A percentile compares a stretch with the other conserved stretches of the same genome.
These are phyloP conservation scores for Calvatia gigantea DNA, from an alignment of 768 basidiomycete genomes.

Conservation along the genomic window DNA sequence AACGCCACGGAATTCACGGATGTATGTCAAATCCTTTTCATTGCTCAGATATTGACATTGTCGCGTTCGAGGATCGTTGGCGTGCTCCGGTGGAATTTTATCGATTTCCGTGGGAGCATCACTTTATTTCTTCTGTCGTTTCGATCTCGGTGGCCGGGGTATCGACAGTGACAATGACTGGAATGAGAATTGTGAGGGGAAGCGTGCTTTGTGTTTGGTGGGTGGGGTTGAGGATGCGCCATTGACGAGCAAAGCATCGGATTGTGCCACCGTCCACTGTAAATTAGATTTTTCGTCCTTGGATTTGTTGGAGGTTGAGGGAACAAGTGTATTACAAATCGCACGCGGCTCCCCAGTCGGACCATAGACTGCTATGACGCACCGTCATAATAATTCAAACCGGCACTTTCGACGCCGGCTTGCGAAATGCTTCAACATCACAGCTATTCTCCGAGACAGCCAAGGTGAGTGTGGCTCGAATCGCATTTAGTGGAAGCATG, in stretches of 20 bases:
- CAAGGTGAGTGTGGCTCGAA: too few relatives aligned
- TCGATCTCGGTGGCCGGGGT: constrained; percentile 10
- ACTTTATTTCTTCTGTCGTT: constrained; percentile 12
- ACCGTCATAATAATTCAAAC: neutral
- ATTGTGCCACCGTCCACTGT: constrained; percentile 76
- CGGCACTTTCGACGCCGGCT: neutral
- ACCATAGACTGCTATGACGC: constrained; percentile 29
- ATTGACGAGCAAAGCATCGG: constrained; percentile 56
- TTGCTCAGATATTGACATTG: constrained; percentile 75
- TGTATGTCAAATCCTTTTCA: constrained; percentile 69
- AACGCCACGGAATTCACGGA: constrained; percentile 70
- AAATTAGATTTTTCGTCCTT: constrained; percentile 47
- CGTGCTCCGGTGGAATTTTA: constrained; percentile 8
- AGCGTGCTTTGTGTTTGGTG: constrained; percentile 14
- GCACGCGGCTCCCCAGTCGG: constrained; percentile 61
- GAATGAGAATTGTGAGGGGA: neutral
- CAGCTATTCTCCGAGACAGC: too few relatives aligned
- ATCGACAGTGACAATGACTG: neutral
- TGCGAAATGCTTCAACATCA: too few relatives aligned
- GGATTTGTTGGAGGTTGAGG: constrained; percentile 25
- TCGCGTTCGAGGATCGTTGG: constrained; percentile 46
- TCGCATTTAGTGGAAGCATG: too few relatives aligned
- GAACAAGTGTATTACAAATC: constrained; percentile 39
- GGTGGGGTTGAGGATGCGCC: constrained; percentile 58
- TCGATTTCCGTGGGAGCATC: neutral